phyloP scores from a whole-genome alignment of 192 early-diverging fungal species.

The Pilobolus umbonatus region DNA sequence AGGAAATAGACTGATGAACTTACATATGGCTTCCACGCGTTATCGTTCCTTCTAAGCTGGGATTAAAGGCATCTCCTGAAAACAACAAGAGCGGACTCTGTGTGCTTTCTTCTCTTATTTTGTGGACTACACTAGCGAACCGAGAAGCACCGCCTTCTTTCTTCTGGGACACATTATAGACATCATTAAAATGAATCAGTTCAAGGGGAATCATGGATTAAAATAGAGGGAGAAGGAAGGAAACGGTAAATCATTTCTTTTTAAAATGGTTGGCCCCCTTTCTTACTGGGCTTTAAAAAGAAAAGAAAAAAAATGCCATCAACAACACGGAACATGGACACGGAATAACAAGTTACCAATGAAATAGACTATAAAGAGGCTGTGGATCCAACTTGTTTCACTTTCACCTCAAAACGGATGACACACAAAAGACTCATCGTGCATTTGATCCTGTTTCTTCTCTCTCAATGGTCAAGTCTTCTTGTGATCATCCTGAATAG shows the following conservation, averaged over 20 bases:
- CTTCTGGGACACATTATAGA: constrained; percentile 51
- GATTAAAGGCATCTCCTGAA: constrained; percentile 65
- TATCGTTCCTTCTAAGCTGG: constrained; percentile 61
- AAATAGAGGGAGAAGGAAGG: not conserved
- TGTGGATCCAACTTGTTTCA: not conserved
- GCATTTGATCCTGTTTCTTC: not conserved
- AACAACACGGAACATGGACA: too few relatives aligned
- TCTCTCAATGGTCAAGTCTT: not conserved
- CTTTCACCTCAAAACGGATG: not conserved
- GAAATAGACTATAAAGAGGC: too few relatives aligned
- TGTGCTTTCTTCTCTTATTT: constrained; percentile 13
- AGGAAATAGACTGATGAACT: not conserved
- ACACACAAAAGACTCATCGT: not conserved
- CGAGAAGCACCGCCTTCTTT: constrained; percentile 56
- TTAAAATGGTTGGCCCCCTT: too few relatives aligned
- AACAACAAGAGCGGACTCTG: constrained; percentile 50
- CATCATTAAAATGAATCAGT: constrained; percentile 65
- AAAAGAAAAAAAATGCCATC: too few relatives aligned
- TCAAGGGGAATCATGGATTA: constrained; percentile 24
- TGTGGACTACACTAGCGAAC: constrained; percentile 46
- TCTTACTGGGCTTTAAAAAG: too few relatives aligned
- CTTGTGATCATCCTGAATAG: constrained; percentile 3
- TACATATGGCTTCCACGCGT: constrained; percentile 63
- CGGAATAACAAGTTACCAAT: too few relatives aligned
- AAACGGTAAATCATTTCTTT: too few relatives aligned